phyloP scores from a whole-genome alignment of 805 yeast genomes.

The Cyberlindnera galapagoensis region DNA sequence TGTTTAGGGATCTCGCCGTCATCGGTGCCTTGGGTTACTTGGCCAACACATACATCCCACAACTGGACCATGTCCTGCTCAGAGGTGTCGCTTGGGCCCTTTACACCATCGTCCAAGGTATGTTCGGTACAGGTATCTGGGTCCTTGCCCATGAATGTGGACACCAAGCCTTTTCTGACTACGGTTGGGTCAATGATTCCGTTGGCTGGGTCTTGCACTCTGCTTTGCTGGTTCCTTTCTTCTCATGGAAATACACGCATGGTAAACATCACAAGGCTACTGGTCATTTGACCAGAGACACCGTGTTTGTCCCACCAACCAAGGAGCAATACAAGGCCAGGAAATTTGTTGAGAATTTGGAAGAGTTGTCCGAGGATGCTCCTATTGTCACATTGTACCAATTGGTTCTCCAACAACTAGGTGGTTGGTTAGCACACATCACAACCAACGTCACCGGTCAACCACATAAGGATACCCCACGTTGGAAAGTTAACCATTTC shows the following conservation, averaged over 20 bases:
- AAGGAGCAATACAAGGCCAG: slow-evolving; percentile 42
- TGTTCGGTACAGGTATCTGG: slow-evolving; percentile 77
- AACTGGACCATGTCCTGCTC: slow-evolving; percentile 33
- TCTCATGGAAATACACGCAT: slow-evolving; percentile 81
- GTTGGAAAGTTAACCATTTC: slow-evolving; percentile 57
- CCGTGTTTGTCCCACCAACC: slow-evolving; percentile 76
- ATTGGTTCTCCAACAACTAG: slow-evolving; percentile 62
- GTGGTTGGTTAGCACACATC: slow-evolving; percentile 71
- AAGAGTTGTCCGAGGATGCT: slow-evolving; percentile 56
- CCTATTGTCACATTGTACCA: slow-evolving; percentile 57
- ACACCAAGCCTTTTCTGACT: slow-evolving; percentile 77
- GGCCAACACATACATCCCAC: slow-evolving; percentile 49
- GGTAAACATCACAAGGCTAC: slow-evolving; percentile 89
- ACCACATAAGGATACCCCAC: slow-evolving; percentile 41
- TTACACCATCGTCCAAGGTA: slow-evolving; percentile 50
- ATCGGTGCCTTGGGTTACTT: slow-evolving; percentile 44
- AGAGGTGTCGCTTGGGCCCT: slow-evolving; percentile 55
- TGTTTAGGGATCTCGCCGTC: slow-evolving; percentile 55
- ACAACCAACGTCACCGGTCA: slow-evolving; percentile 75
- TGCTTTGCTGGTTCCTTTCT: slow-evolving; percentile 73
- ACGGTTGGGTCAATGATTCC: slow-evolving; percentile 63
- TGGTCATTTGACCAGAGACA: slow-evolving; percentile 75
- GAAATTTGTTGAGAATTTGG: slow-evolving; percentile 32
- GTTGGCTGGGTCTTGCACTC: slow-evolving; percentile 85
- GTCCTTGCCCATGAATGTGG: slow-evolving; percentile 90